These are phyloP conservation scores for Colletotrichum sp. DNA, from an alignment of 2,329 filamentous ascomycete genomes.

Conservation along the genomic window DNA sequence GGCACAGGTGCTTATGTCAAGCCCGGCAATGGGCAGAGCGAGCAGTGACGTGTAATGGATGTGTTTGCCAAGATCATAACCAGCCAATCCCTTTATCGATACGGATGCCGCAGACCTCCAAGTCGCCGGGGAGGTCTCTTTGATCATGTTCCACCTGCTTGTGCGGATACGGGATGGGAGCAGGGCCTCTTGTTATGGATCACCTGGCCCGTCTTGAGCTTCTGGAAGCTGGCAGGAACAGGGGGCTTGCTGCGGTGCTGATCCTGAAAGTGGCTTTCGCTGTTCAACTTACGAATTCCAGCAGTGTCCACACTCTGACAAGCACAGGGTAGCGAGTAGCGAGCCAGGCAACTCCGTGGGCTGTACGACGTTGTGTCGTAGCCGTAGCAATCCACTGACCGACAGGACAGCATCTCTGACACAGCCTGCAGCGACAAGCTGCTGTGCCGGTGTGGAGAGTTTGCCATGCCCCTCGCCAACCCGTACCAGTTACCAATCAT, in stretches of 20 bases:
- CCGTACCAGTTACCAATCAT: not conserved
- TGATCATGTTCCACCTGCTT: not conserved
- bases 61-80: not conserved
- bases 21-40: not conserved
- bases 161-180: not conserved
- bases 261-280: not conserved
- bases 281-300: not conserved
- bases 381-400: not conserved
- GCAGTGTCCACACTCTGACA: not conserved
- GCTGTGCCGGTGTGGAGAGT: not conserved
- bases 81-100: slow-evolving; percentile 1
- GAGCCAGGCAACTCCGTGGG: not conserved
- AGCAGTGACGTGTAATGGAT: slow-evolving; percentile 9
- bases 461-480: not conserved
- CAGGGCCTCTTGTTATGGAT: not conserved
- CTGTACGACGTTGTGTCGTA: not conserved
- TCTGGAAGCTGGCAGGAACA: slow-evolving; percentile 15
- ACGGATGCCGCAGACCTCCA: not conserved
- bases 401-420: not conserved
- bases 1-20: not conserved
- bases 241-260: not conserved
- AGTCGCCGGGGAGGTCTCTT: not conserved
- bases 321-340: not conserved
- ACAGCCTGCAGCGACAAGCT: not conserved
- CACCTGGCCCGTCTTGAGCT: slow-evolving; percentile 9